These are phyloP conservation scores for Posidonia australis DNA, from an alignment of 106 monocot genomes.

Conservation along the genomic window DNA sequence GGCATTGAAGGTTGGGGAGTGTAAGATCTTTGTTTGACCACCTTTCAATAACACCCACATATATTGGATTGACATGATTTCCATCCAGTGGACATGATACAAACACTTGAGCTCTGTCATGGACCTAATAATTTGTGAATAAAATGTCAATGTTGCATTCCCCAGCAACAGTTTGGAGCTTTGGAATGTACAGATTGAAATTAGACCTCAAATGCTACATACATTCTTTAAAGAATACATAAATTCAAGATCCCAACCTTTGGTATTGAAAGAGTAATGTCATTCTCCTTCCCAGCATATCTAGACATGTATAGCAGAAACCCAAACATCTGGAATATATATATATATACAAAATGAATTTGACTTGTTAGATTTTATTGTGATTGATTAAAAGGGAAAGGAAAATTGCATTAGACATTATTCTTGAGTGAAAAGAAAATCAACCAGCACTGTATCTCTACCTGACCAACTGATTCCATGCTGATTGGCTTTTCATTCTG, in stretches of 20 bases:
- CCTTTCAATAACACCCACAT: constrained; percentile 73
- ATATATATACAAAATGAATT: neutral
- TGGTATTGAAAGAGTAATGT: constrained; percentile 52
- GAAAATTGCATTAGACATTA: neutral
- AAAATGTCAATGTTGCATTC: neutral
- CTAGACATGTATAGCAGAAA: constrained; percentile 76
- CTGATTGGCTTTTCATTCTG: constrained; percentile 47
- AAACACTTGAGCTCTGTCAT: constrained; percentile 98
- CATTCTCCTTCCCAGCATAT: constrained; percentile 25
- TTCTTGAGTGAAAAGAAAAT: neutral
- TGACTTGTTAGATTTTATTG: neutral
- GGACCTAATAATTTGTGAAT: constrained; percentile 39
- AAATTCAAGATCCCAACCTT: constrained; percentile 40
- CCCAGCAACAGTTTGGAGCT: neutral
- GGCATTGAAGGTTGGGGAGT: constrained; percentile 61
- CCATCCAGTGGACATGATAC: constrained; percentile 47
- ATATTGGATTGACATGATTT: constrained; percentile 23
- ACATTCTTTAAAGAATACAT: neutral
- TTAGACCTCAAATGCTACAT: neutral
- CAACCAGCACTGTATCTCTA: constrained; percentile 11
- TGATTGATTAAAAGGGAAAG: neutral
- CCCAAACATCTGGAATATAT: constrained; percentile 67
- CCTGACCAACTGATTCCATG: constrained; percentile 89
- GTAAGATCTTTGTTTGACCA: constrained; percentile 62
- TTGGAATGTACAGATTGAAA: neutral